Evolutionary conservation across 1,139 yeast genomes (phyloP), one percentile per base, ranked within the genome.

Genomic region (Hemisphaericaspora subhashii): DNA sequence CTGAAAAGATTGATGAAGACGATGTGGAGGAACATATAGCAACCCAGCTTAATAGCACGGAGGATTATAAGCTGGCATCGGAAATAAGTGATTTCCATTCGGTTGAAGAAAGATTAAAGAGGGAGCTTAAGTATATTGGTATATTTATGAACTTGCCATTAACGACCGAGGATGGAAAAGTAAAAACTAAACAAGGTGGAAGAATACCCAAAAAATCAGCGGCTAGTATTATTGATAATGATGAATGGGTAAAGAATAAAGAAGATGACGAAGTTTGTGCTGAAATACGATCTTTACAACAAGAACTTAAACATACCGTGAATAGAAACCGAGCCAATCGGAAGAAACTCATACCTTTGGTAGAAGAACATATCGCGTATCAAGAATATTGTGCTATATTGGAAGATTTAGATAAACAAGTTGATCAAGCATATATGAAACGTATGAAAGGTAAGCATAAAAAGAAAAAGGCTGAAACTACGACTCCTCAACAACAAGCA

Each of bases 231-330:
- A 68, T 78, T 40, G 86, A 83, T 43, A 74, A 76, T 35, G 88
- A 83, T 58, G 77, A 72, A 22, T 90, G 97, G 97, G 66, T 84
- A 17, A 73, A 76, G 40, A 83, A 85, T 33, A 75, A 85, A 46
- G 97, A 94, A 58, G 99, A 94, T 60, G 98, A 94, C 61, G 98
- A 94, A 60, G 81, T 94, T 6, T 84, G 95, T 47, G 82, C 85
- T 0, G 98, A 92, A 54, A 68, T 92, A 46, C 72, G 98, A 45
- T 60, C 64, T 17, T 65, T 90, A 38, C 98, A 94, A 56, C 67
- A 68, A 33, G 82, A 86, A 44, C 67, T 94, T 42, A 77, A 75
- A 45, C 76, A 72, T 21, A 82, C 84, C 0, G 76, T 83, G 3
- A 69, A 67, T 21, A 68, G 79, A 41, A 92, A 94, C 57, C 75